A percentile compares a stretch with the other conserved stretches of the same genome.
phyloP scores from a whole-genome alignment of 345 rosid genomes.

The Bruguiera gymnorhiza region DNA sequence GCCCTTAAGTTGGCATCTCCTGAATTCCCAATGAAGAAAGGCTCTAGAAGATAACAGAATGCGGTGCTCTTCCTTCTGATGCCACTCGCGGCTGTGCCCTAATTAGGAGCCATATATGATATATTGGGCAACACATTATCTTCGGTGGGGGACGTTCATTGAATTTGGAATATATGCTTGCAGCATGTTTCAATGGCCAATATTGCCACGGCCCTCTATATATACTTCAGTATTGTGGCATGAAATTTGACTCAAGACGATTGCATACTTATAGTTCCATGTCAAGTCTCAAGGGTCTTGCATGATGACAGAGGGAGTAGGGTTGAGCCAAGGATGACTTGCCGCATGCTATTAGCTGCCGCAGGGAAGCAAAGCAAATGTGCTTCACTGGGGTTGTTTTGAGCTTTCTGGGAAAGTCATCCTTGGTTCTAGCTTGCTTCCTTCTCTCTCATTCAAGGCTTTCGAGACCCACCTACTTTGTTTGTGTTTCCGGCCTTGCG shows the following conservation, averaged over 20 bases:
- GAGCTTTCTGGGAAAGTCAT: background rate
- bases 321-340: slow-evolving; percentile 21
- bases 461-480: background rate
- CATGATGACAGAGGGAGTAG: slow-evolving; percentile 16
- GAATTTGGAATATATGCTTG: background rate
- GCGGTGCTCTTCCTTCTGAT: background rate
- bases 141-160: background rate
- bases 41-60: background rate
- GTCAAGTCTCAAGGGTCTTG: background rate
- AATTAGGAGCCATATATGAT: background rate
- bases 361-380: background rate
- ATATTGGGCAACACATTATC: background rate
- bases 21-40: background rate
- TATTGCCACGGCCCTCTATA: background rate
- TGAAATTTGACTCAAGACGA: background rate
- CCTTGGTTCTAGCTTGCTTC: slow-evolving; percentile 1
- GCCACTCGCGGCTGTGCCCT: background rate
- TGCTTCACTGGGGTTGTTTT: background rate
- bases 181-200: background rate
- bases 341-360: slow-evolving; percentile 8
- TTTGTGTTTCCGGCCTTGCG: too few relatives aligned
- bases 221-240: background rate
- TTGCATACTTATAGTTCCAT: background rate
- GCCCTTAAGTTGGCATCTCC: background rate
- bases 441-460: background rate